These are phyloP conservation scores for Pelomyxa schiedti DNA, from an alignment of 78 protist genomes.

Conservation along the genomic window DNA sequence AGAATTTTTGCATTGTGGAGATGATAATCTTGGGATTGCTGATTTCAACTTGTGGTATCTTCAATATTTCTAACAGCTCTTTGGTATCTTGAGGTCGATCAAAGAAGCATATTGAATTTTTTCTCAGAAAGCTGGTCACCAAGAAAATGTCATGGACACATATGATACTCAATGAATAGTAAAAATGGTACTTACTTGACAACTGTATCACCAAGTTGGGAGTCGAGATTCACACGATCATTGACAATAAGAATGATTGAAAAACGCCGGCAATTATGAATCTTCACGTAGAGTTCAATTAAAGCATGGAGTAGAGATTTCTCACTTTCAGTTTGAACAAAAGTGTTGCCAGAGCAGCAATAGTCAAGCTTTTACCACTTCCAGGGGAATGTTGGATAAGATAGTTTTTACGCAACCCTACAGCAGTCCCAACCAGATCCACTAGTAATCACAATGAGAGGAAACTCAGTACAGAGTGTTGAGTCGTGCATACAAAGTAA, in stretches of 20 bases:
- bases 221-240: conserved; percentile 31
- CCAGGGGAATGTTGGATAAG: conserved; percentile 52
- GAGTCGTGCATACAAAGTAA: no score
- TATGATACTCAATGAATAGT: background rate
- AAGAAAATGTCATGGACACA: background rate
- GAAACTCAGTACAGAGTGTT: no score
- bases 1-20: conserved; percentile 42
- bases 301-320: no score
- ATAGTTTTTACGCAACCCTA: conserved; percentile 24
- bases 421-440: no score
- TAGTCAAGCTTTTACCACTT: conserved; percentile 26
- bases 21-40: conserved; percentile 23
- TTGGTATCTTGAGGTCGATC: background rate
- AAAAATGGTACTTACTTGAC: background rate
- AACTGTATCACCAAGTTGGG: conserved; percentile 27
- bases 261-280: conserved; percentile 2
- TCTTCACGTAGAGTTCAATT: no score
- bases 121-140: conserved; percentile 7
- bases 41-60: no score
- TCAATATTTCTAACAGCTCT: conserved; percentile 2
- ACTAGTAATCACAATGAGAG: no score
- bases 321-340: conserved; percentile 17
- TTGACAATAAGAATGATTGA: conserved; percentile 20
- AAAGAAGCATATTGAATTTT: conserved; percentile 12
- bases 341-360: conserved; percentile 14